A percentile compares a stretch with the other conserved stretches of the same genome.
These are phyloP conservation scores for Coffea humblotiana DNA, from an alignment of 305 asterid genomes.

Conservation along the genomic window DNA sequence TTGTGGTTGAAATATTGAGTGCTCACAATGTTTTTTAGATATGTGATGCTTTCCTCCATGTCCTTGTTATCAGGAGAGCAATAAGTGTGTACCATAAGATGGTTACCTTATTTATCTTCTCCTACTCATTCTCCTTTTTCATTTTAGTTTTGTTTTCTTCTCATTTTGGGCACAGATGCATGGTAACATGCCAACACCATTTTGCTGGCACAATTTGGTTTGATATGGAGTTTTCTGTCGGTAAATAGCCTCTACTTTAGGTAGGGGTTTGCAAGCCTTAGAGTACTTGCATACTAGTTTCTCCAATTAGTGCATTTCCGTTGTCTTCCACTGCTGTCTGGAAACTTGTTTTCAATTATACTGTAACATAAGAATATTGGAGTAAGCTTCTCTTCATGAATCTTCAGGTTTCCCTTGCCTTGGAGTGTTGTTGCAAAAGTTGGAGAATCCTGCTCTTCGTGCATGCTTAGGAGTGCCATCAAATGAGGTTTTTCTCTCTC, in stretches of 20 bases:
- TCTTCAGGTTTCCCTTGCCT: slow-evolving; percentile 93
- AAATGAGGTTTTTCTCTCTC: slow-evolving; percentile 59
- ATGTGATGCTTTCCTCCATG: background rate
- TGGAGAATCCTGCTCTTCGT: slow-evolving; percentile 98
- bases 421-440: slow-evolving; percentile 86
- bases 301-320: background rate
- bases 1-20: slow-evolving; percentile 3
- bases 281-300: background rate
- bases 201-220: background rate
- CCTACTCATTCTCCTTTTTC: background rate
- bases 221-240: background rate
- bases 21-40: background rate
- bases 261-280: background rate
- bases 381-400: slow-evolving; percentile 7
- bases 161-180: background rate
- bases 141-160: background rate
- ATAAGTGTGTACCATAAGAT: background rate
- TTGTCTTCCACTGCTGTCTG: background rate
- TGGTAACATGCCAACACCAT: background rate
- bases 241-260: background rate
- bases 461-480: slow-evolving; percentile 84
- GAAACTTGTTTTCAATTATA: background rate
- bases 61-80: background rate
- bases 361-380: background rate
- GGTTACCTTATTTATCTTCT: background rate